Conservation (phyloP, 2,329 filamentous ascomycete genomes). For the Neoascochyta sp. region DNA sequence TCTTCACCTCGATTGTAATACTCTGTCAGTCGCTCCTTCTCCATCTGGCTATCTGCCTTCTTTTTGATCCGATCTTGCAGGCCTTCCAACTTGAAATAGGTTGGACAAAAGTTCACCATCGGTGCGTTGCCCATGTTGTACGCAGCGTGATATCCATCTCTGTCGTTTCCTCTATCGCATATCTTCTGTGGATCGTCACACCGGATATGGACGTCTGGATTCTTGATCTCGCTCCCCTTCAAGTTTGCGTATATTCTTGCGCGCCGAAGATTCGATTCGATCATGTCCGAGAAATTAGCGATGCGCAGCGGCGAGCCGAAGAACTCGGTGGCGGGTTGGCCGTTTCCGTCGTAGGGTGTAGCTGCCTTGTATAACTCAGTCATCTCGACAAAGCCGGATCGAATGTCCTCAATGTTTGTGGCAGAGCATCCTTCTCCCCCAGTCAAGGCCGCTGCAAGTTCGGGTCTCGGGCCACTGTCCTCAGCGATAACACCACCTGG, state of each 20-base stretch:
- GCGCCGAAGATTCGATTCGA: slow-evolving; percentile 25
- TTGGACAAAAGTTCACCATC: slow-evolving; percentile 32
- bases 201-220: slow-evolving; percentile 31
- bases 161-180: slow-evolving; percentile 24
- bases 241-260: slow-evolving; percentile 29
- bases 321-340: slow-evolving; percentile 25
- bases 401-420: slow-evolving; percentile 24
- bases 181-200: slow-evolving; percentile 33
- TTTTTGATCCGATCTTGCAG: slow-evolving; percentile 24
- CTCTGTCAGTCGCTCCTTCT: slow-evolving; percentile 21
- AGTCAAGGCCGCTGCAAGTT: slow-evolving; percentile 24
- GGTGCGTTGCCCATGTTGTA: slow-evolving; percentile 38
- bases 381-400: slow-evolving; percentile 34
- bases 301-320: slow-evolving; percentile 23
- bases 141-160: slow-evolving; percentile 28
- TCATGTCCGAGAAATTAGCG: slow-evolving; percentile 28
- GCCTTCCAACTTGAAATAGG: slow-evolving; percentile 26
- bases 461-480: slow-evolving; percentile 12
- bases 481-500: slow-evolving; percentile 25
- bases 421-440: slow-evolving; percentile 31
- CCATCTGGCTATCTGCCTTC: slow-evolving; percentile 19
- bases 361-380: slow-evolving; percentile 26
- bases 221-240: slow-evolving; percentile 19
- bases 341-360: slow-evolving; percentile 18
- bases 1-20: slow-evolving; percentile 35